phyloP scores from a whole-genome alignment of 2,329 filamentous ascomycete genomes.

The Fusarium tuaranense region DNA sequence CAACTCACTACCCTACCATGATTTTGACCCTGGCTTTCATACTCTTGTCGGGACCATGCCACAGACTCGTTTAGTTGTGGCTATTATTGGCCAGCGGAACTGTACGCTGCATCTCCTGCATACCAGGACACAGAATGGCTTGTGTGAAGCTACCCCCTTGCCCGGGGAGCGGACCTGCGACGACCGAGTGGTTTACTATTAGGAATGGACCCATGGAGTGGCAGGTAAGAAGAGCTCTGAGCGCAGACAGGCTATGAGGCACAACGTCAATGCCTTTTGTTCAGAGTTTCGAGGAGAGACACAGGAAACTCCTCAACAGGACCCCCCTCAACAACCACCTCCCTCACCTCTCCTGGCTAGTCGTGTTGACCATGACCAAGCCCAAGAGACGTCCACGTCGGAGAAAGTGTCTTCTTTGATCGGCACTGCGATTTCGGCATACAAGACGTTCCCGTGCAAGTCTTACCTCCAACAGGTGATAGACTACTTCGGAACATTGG shows the following conservation, averaged over 20 bases:
- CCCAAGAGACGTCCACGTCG: not conserved
- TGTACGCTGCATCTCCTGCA: not conserved
- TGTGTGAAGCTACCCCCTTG: not conserved
- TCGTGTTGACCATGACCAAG: not conserved
- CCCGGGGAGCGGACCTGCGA: fast-evolving
- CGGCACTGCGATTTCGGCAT: not conserved
- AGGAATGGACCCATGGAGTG: not conserved
- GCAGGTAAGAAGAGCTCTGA: fast-evolving
- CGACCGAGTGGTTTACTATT: not conserved
- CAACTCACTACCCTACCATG: too few relatives aligned
- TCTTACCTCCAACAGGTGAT: not conserved
- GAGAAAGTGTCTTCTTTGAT: not conserved
- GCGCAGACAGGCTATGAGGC: not conserved
- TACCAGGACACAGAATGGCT: not conserved
- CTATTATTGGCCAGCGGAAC: not conserved
- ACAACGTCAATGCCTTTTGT: not conserved
- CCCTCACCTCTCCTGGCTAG: not conserved
- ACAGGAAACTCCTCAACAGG: too few relatives aligned
- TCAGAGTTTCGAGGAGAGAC: not conserved
- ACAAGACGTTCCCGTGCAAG: not conserved
- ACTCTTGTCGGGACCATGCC: not conserved
- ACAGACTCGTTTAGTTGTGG: not conserved
- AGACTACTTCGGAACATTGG: not conserved
- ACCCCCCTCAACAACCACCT: not conserved
- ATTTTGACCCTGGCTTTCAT: not conserved